Conservation (phyloP, 1,284 basidiomycete genomes). For the Taiwanofungus camphoratus region DNA sequence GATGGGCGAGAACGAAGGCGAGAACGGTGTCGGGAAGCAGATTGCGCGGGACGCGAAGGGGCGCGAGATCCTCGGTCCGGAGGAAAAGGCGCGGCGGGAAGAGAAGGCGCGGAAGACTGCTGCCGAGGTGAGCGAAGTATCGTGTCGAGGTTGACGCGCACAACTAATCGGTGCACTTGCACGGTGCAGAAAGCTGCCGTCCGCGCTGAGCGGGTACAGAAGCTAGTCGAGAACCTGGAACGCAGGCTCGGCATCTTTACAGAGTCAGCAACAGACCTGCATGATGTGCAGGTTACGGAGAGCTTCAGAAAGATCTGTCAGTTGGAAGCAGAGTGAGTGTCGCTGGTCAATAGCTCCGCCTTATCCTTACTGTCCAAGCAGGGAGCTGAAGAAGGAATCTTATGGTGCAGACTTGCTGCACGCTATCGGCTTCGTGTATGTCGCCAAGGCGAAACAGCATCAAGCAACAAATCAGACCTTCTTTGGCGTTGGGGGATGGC, state of each 20-base stretch:
- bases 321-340: constrained; percentile 75
- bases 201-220: constrained; percentile 74
- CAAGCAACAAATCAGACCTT: constrained; percentile 76
- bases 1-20: constrained; percentile 36
- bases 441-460: constrained; percentile 76
- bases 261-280: constrained; percentile 77
- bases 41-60: constrained; percentile 60
- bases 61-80: constrained; percentile 68
- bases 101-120: constrained; percentile 67
- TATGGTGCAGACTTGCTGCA: constrained; percentile 93
- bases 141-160: no score
- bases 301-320: constrained; percentile 77
- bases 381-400: constrained; percentile 84
- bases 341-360: constrained; percentile 1
- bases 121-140: constrained; percentile 53
- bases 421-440: constrained; percentile 88
- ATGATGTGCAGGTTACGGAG: constrained; percentile 61
- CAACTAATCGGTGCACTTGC: no score
- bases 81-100: constrained; percentile 77
- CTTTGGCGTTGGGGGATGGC: constrained; percentile 85
- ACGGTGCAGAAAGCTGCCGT: constrained; percentile 67
- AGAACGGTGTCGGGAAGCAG: constrained; percentile 17
- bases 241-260: constrained; percentile 91
- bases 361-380: constrained; percentile 23
- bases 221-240: constrained; percentile 79